phyloP scores from a whole-genome alignment of 805 yeast species.

The Ogataea minuta region DNA sequence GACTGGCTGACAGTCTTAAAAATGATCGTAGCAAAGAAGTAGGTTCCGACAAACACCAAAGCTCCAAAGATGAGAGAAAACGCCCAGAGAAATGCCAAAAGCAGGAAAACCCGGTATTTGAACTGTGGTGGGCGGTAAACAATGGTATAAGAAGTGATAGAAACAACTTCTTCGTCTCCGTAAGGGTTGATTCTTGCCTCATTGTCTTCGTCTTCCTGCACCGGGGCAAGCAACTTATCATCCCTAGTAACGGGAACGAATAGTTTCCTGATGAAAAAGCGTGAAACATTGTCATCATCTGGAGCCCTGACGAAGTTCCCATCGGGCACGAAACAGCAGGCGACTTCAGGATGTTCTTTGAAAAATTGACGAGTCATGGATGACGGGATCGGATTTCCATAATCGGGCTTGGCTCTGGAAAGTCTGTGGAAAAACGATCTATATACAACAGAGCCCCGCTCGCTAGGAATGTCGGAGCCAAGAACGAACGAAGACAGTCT shows the following conservation, averaged over 20 bases:
- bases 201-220: slow-evolving; percentile 33
- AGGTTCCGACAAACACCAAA: slow-evolving; percentile 21
- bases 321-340: slow-evolving; percentile 70
- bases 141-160: slow-evolving; percentile 51
- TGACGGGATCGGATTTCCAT: slow-evolving; percentile 51
- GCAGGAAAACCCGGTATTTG: slow-evolving; percentile 50
- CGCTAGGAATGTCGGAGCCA: slow-evolving; percentile 58
- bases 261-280: slow-evolving; percentile 58
- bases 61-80: slow-evolving; percentile 39
- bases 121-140: slow-evolving; percentile 88
- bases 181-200: slow-evolving; percentile 32
- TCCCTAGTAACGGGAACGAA: slow-evolving; percentile 83
- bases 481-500: slow-evolving; percentile 81
- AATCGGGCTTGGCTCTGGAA: slow-evolving; percentile 39
- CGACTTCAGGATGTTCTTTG: slow-evolving; percentile 37
- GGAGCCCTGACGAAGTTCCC: slow-evolving; percentile 89
- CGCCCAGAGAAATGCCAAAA: slow-evolving; percentile 46
- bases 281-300: slow-evolving; percentile 69
- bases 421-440: slow-evolving; percentile 47
- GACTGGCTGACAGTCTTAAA: too few relatives aligned
- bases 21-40: slow-evolving; percentile 27
- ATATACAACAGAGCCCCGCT: slow-evolving; percentile 67
- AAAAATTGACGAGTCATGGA: slow-evolving; percentile 46
- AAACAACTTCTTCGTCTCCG: slow-evolving; percentile 35
- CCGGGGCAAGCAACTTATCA: slow-evolving; percentile 55